Base-by-base conservation (phyloP, 192 early-diverging fungal genomes). In the Coemansia sp. region DNA sequence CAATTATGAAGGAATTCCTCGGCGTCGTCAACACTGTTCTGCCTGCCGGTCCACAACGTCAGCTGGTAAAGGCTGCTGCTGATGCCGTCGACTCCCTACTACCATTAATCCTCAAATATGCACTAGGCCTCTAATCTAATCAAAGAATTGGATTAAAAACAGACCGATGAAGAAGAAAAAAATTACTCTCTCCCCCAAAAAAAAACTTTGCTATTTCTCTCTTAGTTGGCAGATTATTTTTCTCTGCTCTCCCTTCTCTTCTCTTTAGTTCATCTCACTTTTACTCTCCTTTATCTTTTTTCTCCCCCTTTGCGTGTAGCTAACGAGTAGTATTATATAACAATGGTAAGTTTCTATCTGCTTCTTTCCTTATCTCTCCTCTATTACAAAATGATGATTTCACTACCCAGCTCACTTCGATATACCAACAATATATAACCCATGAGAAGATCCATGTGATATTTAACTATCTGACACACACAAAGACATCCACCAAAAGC, bases 401-500 rank as follows among this genome's bases (percentile, higher is more conserved):
- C 76, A 78, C 76, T 68, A 76, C 76, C 76, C 76, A 78, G 76
- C 76, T 78, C 76, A 78, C 72, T 78, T 73, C 67, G 76, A 78
- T 67, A 66, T 64, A 67, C 63, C 72, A 72, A 64, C 57, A 76
- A 62, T 55, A 67, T 57, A 76, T 57, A 60, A 57, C 21, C 39
- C 38, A 78, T 78, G 76, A 73, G 72, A 78, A 62, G 21, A 67
- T 35, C 47, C 40, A 63, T 73, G 76, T 78, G 76, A 78, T 67
- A 57, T 60, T 55, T 73, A 35, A 64, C 44, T 47, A 62, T 72
- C 70, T 59, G 55, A 59, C 39, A 37, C 47, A 57, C 6, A 13
- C 63, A 64, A 14, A 69, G 17, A 38, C 46, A 37, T 13, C 38
- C 28, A 26, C 14, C 49, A 60, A 53, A 60, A 53, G 37, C 35